phyloP scores from a whole-genome alignment of 495 filamentous ascomycete species.

The Monascus purpureus region DNA sequence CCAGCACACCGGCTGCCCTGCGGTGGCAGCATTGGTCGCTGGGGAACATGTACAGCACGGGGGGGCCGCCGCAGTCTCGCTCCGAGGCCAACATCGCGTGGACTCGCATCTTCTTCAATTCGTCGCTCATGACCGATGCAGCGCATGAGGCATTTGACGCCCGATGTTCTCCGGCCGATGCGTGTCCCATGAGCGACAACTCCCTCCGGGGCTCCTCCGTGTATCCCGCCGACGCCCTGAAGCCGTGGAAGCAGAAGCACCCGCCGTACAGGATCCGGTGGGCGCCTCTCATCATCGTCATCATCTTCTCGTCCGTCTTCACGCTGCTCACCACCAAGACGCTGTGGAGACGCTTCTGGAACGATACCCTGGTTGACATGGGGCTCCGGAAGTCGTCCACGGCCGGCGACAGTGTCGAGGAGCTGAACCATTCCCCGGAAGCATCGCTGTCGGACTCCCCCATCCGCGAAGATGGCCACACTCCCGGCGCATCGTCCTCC shows the following conservation, averaged over 20 bases:
- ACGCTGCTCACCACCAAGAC: too few relatives aligned
- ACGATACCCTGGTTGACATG: too few relatives aligned
- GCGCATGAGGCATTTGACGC: too few relatives aligned
- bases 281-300: not conserved
- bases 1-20: constrained; percentile 16
- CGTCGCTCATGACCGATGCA: constrained; percentile 18
- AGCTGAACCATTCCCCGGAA: too few relatives aligned
- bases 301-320: not conserved
- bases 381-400: too few relatives aligned
- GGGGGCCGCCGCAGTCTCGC: constrained; percentile 16
- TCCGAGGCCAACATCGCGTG: constrained; percentile 20
- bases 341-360: too few relatives aligned
- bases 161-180: not conserved
- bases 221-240: not conserved
- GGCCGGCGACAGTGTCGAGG: too few relatives aligned
- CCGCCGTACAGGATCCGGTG: not conserved
- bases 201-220: not conserved
- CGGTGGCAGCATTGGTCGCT: constrained; percentile 26
- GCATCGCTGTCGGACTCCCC: too few relatives aligned
- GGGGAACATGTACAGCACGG: constrained; percentile 16
- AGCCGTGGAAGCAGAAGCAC: not conserved
- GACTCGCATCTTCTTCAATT: constrained; percentile 28
- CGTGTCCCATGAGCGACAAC: not conserved
- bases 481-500: too few relatives aligned
- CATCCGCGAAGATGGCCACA: too few relatives aligned